Conservation (phyloP, 805 yeast genomes). For the Peterozyma xylosa region DNA sequence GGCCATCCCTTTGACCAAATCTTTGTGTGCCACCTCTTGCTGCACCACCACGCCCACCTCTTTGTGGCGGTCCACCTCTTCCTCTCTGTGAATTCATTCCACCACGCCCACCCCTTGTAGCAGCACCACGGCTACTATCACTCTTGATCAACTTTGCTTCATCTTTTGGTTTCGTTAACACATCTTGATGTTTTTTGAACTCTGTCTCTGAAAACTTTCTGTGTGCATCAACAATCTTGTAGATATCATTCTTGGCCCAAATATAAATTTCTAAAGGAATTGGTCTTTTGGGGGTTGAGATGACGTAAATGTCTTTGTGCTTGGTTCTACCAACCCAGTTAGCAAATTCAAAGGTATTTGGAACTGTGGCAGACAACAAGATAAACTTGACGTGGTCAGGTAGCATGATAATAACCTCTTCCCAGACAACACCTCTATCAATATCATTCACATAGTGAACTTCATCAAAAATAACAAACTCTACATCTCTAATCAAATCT, state of each 20-base stretch:
- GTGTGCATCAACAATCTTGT: conserved; percentile 67
- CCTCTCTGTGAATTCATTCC: conserved; percentile 12
- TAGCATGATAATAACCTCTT: conserved; percentile 94
- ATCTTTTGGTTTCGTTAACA: conserved; percentile 35
- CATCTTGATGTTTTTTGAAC: conserved; percentile 52
- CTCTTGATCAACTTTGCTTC: conserved; percentile 29
- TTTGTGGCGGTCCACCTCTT: conserved; percentile 18
- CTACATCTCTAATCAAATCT: conserved; percentile 92
- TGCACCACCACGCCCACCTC: conserved; percentile 27
- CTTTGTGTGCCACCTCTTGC: conserved; percentile 23
- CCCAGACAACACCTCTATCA: conserved; percentile 99
- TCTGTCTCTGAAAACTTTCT: conserved; percentile 62
- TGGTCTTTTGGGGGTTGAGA: conserved; percentile 94
- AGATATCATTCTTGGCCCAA: conserved; percentile 73
- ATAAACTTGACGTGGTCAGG: conserved; percentile 95
- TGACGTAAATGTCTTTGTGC: conserved; percentile 91
- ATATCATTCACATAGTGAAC: conserved; percentile 97
- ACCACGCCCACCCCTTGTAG: conserved; percentile 25
- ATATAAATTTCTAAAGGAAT: conserved; percentile 84
- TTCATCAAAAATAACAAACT: conserved; percentile 95
- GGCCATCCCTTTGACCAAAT: conserved; percentile 48
- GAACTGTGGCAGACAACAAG: conserved; percentile 91
- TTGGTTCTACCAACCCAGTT: conserved; percentile 98
- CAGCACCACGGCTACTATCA: conserved; percentile 38
- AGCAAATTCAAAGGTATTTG: conserved; percentile 97